Evolutionary conservation across 495 filamentous ascomycete species (phyloP), one percentile per base, ranked within the genome.

Genomic region (Hypoxylon lenormandii): DNA sequence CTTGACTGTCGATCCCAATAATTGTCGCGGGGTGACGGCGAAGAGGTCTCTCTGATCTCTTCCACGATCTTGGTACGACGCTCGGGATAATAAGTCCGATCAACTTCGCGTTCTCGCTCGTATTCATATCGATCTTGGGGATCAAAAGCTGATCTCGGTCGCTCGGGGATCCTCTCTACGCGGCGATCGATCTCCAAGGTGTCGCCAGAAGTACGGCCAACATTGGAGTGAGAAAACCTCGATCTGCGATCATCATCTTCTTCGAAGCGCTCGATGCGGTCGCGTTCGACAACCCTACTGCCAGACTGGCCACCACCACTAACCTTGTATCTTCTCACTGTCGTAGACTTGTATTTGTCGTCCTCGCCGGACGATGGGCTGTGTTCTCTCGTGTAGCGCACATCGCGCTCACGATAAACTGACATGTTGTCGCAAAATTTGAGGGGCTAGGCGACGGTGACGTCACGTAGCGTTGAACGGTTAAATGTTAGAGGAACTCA

Each of bases 91-190:
- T 78, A 71, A 42, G 81, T 79, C 21, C 70, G 64, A 33, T 76
- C 79, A 74, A 83, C 79, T 61, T 89, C 87, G 70, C 85, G 84
- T 26, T 89, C 84, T 52, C 86, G 79, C 58, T 88, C 85, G 45
- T 83, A 85, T 38, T 84, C 82, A 13, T 80, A 80, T 72, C 84
- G 83, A 23, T 87, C 85, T 49, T 83, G 84, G 13, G 77, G 75
- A 37, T 84, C 81, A 19, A 78, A 67, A 12, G 77, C 76, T 7
- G 83, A 82, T 48, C 79, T 74, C 18, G 81, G 81, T 22, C 79
- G 78, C 58, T 85, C 83, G 16, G 82, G 80, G 33, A 72, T 70
- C 59, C 81, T 76, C 60, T 84, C 81, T 49, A 75, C 61, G 46
- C 76, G 79, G 37, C 82, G 81, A 64, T 85, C 84, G 28, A 83